Base-by-base conservation (phyloP, 345 rosid species). In the Fremontodendron californicum region DNA sequence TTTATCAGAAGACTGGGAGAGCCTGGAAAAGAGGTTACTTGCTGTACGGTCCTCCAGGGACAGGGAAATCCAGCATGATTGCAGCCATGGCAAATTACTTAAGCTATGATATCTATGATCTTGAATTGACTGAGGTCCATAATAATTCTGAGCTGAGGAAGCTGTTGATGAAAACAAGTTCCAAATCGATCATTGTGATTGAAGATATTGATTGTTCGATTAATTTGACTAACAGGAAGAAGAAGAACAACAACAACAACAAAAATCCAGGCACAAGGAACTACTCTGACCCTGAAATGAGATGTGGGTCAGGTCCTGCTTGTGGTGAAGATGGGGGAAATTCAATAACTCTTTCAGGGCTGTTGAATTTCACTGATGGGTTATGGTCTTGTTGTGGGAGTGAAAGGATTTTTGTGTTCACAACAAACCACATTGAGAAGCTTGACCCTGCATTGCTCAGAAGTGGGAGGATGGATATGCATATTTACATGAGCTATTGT, bases 391-490 rank as follows among this genome's bases (percentile, higher is more conserved):
- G 99, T 66, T 93, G 99, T 68, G 99, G 98, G 15, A 93, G 98
- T 77, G 99, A 95, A 87, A 88, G 90, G 90, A 93, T 95, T 66
- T 95, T 95, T 45, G 98, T 93, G 52, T 93, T 95, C 78, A 95
- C 99, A 0, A 95, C 99, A 1, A 95, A 95, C 79, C 97, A 95
- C 84, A 84, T 91, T 1, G 97, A 95, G 81, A 93, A 90, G 83
- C 94, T 95, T 60, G 99, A 95, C 78, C 89, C 93, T 6, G 99
- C 98, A 73, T 87, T 95, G 91, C 86, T 92, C 29, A 83, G 99
- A 61, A 87, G 98, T 78, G 99, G 99, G 5, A 83, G 99, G 46
- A 95, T 95, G 99, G 99, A 95, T 82, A 93, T 95, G 99, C 99
- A 90, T 82, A 84, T 95, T 40, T 86, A 63, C 87, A 95, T 95